Percentiles rank a stretch among this genome's conserved stretches.
Evolutionary conservation across 371 early-diverging fungal species (phyloP).

Genomic region (Chytridium lagenaria): DNA sequence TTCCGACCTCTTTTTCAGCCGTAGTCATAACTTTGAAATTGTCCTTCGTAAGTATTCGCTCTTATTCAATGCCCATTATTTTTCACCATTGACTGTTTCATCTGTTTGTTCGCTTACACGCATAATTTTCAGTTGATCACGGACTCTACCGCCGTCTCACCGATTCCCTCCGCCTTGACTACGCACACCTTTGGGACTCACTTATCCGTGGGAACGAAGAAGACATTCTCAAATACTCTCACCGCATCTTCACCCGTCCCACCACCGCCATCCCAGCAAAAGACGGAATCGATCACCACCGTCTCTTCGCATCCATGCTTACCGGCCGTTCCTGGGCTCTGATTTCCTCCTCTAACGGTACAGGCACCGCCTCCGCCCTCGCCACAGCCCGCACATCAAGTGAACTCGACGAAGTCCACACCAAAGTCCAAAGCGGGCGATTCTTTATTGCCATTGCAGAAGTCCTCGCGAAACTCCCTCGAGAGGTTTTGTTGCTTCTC

Average conservation of each 20-base stretch:
- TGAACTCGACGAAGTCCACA: slow-evolving; percentile 58
- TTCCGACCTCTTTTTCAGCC: slow-evolving; percentile 8
- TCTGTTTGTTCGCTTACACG: not conserved
- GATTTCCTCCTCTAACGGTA: slow-evolving; percentile 46
- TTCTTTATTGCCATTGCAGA: slow-evolving; percentile 75
- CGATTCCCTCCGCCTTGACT: slow-evolving; percentile 77
- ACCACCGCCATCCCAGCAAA: not conserved
- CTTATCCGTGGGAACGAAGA: slow-evolving; percentile 79
- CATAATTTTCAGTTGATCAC: slow-evolving; percentile 73
- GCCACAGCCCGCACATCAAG: slow-evolving; percentile 54
- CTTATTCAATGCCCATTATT: not conserved
- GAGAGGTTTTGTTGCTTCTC: slow-evolving; percentile 79
- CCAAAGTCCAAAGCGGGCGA: slow-evolving; percentile 41
- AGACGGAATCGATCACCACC: slow-evolving; percentile 69
- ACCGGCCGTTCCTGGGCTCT: slow-evolving; percentile 86
- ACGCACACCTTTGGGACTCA: slow-evolving; percentile 87
- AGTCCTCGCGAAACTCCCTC: slow-evolving; percentile 78
- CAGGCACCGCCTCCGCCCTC: slow-evolving; percentile 38
- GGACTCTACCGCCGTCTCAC: slow-evolving; percentile 88
- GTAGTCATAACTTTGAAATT: slow-evolving; percentile 79
- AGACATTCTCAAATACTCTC: slow-evolving; percentile 58
- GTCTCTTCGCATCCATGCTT: slow-evolving; percentile 82
- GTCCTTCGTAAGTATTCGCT: slow-evolving; percentile 58
- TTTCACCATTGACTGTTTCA: not conserved
- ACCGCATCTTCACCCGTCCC: slow-evolving; percentile 42